A percentile compares a stretch with the other conserved stretches of the same genome.
Conservation (phyloP, 768 basidiomycete genomes). For the Boletus sp. region DNA sequence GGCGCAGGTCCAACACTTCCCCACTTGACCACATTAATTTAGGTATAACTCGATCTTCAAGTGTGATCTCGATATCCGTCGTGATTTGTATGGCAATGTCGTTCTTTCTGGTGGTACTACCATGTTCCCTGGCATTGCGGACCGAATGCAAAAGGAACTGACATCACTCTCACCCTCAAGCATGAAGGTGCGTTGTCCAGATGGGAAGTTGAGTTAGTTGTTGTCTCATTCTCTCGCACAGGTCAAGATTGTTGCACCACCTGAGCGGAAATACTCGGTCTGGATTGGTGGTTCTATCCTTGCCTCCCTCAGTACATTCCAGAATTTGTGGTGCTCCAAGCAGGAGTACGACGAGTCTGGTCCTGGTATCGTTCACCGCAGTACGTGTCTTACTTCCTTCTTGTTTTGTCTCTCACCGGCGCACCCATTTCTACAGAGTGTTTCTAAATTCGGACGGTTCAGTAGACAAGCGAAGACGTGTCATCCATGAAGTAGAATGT, state of each 20-base stretch:
- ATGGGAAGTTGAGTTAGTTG: not conserved
- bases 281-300: conserved; percentile 90
- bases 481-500: conserved; percentile 27
- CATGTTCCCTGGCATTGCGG: conserved; percentile 95
- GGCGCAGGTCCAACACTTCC: not conserved
- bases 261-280: conserved; percentile 93
- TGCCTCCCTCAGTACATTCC: conserved; percentile 92
- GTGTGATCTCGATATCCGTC: conserved; percentile 67
- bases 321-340: conserved; percentile 92
- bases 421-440: conserved; percentile 15
- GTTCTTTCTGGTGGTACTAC: conserved; percentile 77
- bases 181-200: conserved; percentile 61
- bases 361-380: conserved; percentile 77
- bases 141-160: conserved; percentile 95
- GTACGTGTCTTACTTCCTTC: conserved; percentile 36
- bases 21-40: not conserved
- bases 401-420: not conserved
- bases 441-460: conserved; percentile 21
- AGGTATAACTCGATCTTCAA: conserved; percentile 59
- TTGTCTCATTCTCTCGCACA: conserved; percentile 18
- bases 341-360: conserved; percentile 90
- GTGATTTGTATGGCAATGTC: conserved; percentile 35
- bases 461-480: conserved; percentile 22
- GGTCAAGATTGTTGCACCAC: conserved; percentile 92
- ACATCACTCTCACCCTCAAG: conserved; percentile 73